Evolutionary conservation across 106 monocot genomes (phyloP).

Genomic region (Acorus calamus): DNA sequence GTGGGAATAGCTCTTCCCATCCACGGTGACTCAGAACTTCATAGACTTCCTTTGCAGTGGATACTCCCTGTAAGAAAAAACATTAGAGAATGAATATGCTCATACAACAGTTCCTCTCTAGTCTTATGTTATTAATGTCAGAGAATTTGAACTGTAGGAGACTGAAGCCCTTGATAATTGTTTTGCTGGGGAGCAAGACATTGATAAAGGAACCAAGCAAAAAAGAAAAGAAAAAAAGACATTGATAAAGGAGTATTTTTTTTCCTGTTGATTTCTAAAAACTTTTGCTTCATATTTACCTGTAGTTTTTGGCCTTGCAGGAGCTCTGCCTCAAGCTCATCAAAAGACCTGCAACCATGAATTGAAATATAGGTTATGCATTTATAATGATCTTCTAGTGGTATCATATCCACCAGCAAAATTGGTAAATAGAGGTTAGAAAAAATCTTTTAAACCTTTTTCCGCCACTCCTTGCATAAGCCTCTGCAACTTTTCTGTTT

Average conservation of each 20-base stretch:
- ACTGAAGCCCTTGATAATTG: too few species aligned
- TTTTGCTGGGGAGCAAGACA: too few species aligned
- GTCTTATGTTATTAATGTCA: neutral
- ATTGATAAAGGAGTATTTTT: neutral
- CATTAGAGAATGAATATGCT: too few species aligned
- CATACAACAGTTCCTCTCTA: too few species aligned
- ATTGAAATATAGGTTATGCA: neutral
- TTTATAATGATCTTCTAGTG: neutral
- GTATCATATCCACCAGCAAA: too few species aligned
- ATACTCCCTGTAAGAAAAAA: conserved; percentile 51
- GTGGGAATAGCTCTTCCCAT: conserved; percentile 69
- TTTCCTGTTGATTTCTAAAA: neutral
- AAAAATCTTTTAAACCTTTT: conserved; percentile 34
- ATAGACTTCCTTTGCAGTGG: conserved; percentile 79
- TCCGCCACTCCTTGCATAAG: conserved; percentile 63
- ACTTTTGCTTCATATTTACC: conserved; percentile 29
- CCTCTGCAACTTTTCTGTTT: conserved; percentile 87
- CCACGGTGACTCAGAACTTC: conserved; percentile 56
- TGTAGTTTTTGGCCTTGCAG: conserved; percentile 85
- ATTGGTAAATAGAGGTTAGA: too few species aligned
- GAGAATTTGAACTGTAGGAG: neutral
- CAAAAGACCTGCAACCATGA: conserved; percentile 51
- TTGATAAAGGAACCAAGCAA: too few species aligned
- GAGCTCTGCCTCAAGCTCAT: conserved; percentile 67
- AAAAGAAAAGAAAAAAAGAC: too few species aligned